Evolutionary conservation across 192 early-diverging fungal genomes (phyloP), one percentile per base, ranked within the genome.

Genomic region (Entomortierella beljakovae): DNA sequence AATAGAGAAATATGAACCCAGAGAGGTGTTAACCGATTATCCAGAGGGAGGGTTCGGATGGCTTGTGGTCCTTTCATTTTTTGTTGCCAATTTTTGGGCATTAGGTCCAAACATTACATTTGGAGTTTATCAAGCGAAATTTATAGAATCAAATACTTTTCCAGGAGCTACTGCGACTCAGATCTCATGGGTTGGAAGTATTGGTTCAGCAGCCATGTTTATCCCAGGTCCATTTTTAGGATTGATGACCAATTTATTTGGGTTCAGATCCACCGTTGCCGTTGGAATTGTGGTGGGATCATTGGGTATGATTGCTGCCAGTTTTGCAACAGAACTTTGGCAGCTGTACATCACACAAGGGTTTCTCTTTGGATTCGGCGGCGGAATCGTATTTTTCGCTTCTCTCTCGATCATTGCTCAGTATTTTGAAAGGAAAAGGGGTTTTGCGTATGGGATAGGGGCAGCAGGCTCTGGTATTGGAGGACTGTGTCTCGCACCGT

Each of bases 391-490:
- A 3, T 92, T 87, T 54, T 86, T 86, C n/a, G 86, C 91, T 6
- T 86, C 87, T 28, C 84, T 90, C n/a, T 84, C 88, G 1, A 77
- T 90, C 22, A 87, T 90, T 7, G 83, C 89, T 3, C 86, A 91
- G 52, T 93, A 87, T 83, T 93, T 91, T 67, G 85, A 83, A 54
- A 85, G 80, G 57, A 66, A 75, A 16, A 86, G 92, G 25, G 87
- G 87, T 5, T 63, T 93, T 23, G 92, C 91, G 0, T 90, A 86
- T 25, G 91, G 91, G 23, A 57, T 92, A 49, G 86, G 89, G 3
- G 88, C 92, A 0, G 81, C 88, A n/a, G 91, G 91, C 1, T 88
- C 90, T 1, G 91, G 91, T 28, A 80, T 93, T 49, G 91, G 91
- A 37, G 90, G 90, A 26, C 64, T 93, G 22, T 71, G 85, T 5